phyloP scores from a whole-genome alignment of 169 alveolate species.

The Cryptosporidium meleagridis region DNA sequence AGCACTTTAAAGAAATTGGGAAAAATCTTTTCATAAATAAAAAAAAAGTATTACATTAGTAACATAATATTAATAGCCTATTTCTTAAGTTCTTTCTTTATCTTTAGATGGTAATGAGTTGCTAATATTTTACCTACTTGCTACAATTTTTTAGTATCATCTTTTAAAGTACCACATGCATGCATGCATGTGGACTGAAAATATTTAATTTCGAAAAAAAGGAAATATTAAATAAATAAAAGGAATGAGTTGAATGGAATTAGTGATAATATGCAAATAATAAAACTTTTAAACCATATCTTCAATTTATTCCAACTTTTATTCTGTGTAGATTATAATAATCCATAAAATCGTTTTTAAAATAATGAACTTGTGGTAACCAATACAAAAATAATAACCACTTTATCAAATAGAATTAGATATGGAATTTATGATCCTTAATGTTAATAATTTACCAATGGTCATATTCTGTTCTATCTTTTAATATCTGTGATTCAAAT shows the following conservation, averaged over 20 bases:
- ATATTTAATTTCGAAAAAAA: neutral
- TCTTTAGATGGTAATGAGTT: neutral
- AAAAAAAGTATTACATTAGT: conserved; percentile 4
- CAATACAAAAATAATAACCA: neutral
- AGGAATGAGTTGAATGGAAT: neutral
- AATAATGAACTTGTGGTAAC: neutral
- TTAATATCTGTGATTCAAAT: conserved; percentile 48
- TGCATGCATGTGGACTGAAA: neutral
- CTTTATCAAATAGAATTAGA: too few relatives aligned
- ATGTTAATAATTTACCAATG: conserved; percentile 7
- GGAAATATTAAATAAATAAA: too few relatives aligned
- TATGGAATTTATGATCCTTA: too few relatives aligned
- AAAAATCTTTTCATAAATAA: neutral
- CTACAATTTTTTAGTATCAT: neutral
- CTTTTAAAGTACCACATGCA: neutral
- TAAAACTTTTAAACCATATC: too few relatives aligned
- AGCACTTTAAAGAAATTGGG: neutral
- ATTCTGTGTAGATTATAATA: too few relatives aligned
- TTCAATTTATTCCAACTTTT: neutral
- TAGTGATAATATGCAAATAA: too few relatives aligned
- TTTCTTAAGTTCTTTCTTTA: neutral
- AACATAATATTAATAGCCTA: neutral
- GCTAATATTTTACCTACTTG: neutral
- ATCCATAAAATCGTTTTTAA: too few relatives aligned
- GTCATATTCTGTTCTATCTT: conserved; percentile 69